A percentile compares a stretch with the other conserved stretches of the same genome.
phyloP scores from a whole-genome alignment of 164 flowering plant genomes.

The Taxillus chinensis region DNA sequence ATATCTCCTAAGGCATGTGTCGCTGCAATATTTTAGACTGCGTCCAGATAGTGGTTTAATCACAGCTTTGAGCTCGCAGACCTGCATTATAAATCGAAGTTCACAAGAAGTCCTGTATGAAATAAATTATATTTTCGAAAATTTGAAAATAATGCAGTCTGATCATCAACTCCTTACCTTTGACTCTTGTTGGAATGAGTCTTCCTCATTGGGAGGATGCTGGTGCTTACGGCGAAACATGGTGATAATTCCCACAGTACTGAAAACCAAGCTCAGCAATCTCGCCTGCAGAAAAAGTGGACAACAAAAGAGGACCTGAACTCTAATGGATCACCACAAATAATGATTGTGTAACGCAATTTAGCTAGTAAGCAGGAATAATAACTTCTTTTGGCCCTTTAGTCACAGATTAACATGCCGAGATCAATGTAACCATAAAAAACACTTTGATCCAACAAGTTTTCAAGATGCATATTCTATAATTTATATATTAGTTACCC shows the following conservation, averaged over 20 bases:
- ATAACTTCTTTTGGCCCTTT: too few relatives aligned
- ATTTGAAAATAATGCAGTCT: background rate
- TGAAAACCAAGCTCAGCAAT: background rate
- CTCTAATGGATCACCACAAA: too few relatives aligned
- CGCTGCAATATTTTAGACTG: constrained; percentile 47
- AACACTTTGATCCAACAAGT: too few relatives aligned
- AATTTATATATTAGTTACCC: too few relatives aligned
- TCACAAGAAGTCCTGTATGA: background rate
- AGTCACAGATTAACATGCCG: too few relatives aligned
- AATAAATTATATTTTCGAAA: background rate
- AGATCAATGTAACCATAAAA: too few relatives aligned
- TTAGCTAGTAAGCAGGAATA: too few relatives aligned
- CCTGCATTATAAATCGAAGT: constrained; percentile 22
- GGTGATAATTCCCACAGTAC: constrained; percentile 6
- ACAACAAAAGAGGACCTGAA: too few relatives aligned
- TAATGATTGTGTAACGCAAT: too few relatives aligned
- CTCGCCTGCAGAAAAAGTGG: too few relatives aligned
- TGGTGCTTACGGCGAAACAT: constrained; percentile 50
- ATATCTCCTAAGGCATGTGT: constrained; percentile 79
- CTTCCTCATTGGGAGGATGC: constrained; percentile 35
- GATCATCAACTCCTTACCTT: constrained; percentile 30
- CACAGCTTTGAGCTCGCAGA: constrained; percentile 64
- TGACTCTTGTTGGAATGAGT: constrained; percentile 20
- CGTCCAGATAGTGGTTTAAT: constrained; percentile 69
- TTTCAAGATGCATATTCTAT: too few relatives aligned